Evolutionary conservation across 2,329 filamentous ascomycete species (phyloP), one percentile per base, ranked within the genome.

Genomic region (Fusarium torulosum): DNA sequence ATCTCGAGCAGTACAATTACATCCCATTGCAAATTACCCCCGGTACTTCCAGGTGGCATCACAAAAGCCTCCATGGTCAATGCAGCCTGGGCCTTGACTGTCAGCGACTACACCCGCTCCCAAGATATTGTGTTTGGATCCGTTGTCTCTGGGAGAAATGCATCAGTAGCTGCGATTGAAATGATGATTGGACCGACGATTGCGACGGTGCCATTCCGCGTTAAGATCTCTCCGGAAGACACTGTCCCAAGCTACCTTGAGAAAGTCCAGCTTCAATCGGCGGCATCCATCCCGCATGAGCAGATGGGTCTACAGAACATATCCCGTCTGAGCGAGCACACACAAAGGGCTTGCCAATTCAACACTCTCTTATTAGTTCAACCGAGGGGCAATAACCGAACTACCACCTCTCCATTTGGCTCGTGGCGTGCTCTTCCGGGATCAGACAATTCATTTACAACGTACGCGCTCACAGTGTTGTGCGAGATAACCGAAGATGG

Each of bases 111-210:
- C 19, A 54, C 51, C 3, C 7, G 31, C 29, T 19, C 29, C 6
- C 10, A 54, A 8, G 51, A 54, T 27, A 10, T 54, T 5, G 21
- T 46, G 13, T 54, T 54, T 5, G 51, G 51, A 5, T 23, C 41
- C 2, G 9, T 45, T 3, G 19, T 54, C 5, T 38, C 51, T 10
- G 51, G 51, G 9, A 31, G 51, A 2, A 54, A 54, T 11, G 41
- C 41, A 14, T 15, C 51, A 4, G 41, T 54, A 8, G 8, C 31
- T 5, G 7, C 27, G 15, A 40, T 54, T 9, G 42, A 40, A n/a
- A 40, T 3, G 8, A 20, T 54, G 2, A 21, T 31, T 7, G 74
- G 66, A 1, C 74, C 75, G 6, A 73, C 81, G 53, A 80, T 83
- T 42, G 78, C 72, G 2, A 74, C 73, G 1, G 66, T 77, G 1